phyloP scores from a whole-genome alignment of 805 yeast genomes.

The Candida krabiensis region DNA sequence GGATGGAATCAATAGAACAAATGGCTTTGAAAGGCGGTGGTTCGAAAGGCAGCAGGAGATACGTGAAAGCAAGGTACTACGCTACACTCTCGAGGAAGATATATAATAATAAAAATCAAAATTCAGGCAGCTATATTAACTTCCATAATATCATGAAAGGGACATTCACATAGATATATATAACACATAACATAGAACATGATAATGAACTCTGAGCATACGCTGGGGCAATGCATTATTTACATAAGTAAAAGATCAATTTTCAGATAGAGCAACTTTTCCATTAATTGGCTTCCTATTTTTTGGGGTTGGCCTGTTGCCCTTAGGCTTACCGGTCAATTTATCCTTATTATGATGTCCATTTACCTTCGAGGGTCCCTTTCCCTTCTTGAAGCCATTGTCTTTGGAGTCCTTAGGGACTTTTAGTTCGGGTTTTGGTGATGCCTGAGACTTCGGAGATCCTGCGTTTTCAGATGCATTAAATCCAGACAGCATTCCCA shows the following conservation, averaged over 20 bases:
- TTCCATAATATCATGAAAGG: too few relatives aligned
- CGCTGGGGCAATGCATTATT: too few relatives aligned
- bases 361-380: too few relatives aligned
- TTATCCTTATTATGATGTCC: too few relatives aligned
- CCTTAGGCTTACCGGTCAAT: background rate
- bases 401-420: background rate
- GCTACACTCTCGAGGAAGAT: slow-evolving; percentile 42
- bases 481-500: slow-evolving; percentile 15
- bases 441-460: too few relatives aligned
- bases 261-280: too few relatives aligned
- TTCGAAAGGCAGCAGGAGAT: slow-evolving; percentile 43
- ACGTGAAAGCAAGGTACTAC: slow-evolving; percentile 31
- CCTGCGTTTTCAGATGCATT: too few relatives aligned
- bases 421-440: background rate
- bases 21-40: slow-evolving; percentile 76
- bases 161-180: background rate
- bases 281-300: background rate
- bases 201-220: too few relatives aligned
- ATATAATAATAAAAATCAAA: too few relatives aligned
- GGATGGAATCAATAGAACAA: slow-evolving; percentile 91
- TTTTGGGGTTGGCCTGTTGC: background rate
- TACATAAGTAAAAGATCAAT: too few relatives aligned
- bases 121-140: too few relatives aligned
- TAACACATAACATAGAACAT: background rate
- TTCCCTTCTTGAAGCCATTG: too few relatives aligned